Conservation (phyloP, 75 land plant species). For the Chamaecyparis obtusa region DNA sequence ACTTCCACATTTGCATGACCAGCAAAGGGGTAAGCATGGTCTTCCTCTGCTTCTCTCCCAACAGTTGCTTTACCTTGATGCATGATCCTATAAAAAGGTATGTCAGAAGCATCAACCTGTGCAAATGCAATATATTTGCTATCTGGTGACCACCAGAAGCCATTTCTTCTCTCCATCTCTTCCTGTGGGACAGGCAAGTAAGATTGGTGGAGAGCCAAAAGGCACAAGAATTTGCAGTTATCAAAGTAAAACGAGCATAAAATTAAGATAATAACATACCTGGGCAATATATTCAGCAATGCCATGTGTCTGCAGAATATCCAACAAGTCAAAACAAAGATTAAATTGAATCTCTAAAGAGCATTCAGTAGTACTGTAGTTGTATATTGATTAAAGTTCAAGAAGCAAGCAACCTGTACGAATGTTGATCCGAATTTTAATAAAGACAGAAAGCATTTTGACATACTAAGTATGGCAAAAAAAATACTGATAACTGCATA, state of each 20-base stretch:
- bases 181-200: slow-evolving; percentile 48
- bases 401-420: too few species aligned
- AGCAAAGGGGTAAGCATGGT: slow-evolving; percentile 95
- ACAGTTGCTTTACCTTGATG: slow-evolving; percentile 91
- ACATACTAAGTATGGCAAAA: too few species aligned
- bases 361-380: too few species aligned
- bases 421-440: too few species aligned
- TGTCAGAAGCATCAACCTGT: slow-evolving; percentile 78
- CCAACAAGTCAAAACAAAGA: slow-evolving; percentile 8
- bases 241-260: not conserved
- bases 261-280: slow-evolving; percentile 43
- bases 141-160: slow-evolving; percentile 98
- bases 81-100: slow-evolving; percentile 90
- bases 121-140: slow-evolving; percentile 85
- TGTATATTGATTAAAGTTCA: too few species aligned
- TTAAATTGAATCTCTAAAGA: not conserved
- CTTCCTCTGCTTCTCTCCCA: slow-evolving; percentile 94
- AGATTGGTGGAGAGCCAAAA: too few species aligned
- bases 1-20: slow-evolving; percentile 85
- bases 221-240: too few species aligned
- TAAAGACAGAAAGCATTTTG: too few species aligned
- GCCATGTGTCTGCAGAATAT: slow-evolving; percentile 79
- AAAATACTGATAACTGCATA: too few species aligned
- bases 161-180: slow-evolving; percentile 95
- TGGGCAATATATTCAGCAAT: slow-evolving; percentile 99